Percentiles rank a stretch among this genome's conserved stretches.
Evolutionary conservation across 768 basidiomycete species (phyloP).

Genomic region (Cubamyces lactineus): DNA sequence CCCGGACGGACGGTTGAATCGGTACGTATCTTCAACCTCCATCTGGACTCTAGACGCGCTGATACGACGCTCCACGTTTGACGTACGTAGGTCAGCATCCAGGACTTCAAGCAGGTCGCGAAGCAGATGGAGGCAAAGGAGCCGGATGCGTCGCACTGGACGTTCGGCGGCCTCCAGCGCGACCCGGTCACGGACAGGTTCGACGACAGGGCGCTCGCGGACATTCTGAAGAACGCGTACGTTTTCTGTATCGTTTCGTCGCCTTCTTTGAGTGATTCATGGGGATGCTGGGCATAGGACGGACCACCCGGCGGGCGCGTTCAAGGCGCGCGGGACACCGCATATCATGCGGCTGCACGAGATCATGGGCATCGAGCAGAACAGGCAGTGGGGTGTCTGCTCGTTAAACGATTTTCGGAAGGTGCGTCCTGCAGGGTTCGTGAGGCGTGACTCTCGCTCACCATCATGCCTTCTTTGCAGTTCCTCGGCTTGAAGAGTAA

Average conservation of each 20-base stretch:
- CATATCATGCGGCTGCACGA: conserved; percentile 73
- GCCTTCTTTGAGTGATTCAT: neutral
- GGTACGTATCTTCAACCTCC: conserved; percentile 19
- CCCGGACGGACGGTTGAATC: conserved; percentile 51
- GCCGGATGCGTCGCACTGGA: conserved; percentile 62
- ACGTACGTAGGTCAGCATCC: conserved; percentile 37
- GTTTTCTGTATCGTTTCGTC: conserved; percentile 31
- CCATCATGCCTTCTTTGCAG: conserved; percentile 32
- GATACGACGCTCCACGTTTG: neutral
- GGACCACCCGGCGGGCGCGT: conserved; percentile 69
- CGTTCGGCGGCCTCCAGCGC: conserved; percentile 65
- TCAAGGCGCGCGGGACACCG: conserved; percentile 79
- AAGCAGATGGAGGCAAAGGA: conserved; percentile 43
- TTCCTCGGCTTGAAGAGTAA: conserved; percentile 79
- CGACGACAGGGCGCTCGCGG: conserved; percentile 72
- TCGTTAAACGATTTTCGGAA: conserved; percentile 83
- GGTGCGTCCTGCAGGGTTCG: no score
- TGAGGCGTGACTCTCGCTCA: neutral
- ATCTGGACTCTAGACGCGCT: neutral
- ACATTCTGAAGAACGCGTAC: conserved; percentile 67
- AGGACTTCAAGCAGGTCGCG: conserved; percentile 57
- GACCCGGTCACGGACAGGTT: conserved; percentile 58
- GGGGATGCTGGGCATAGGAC: conserved; percentile 47
- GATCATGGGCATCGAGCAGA: conserved; percentile 82
- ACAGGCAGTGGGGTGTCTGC: conserved; percentile 79